Evolutionary conservation across 306 rosid species (phyloP), one percentile per base, ranked within the genome.

Genomic region (Fagus crenata): DNA sequence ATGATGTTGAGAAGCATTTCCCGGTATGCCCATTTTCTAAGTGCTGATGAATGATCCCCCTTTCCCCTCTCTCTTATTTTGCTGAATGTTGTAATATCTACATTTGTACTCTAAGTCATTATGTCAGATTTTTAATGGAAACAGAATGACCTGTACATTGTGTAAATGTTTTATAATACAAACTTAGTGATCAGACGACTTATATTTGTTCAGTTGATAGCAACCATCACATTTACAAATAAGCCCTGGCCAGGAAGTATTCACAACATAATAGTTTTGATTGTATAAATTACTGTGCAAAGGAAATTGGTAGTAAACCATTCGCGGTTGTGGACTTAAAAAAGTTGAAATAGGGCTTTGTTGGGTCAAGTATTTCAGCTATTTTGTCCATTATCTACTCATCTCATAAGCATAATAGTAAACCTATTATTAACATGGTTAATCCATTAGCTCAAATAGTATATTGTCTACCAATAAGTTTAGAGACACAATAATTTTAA

Each of bases 1-100:
- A 81, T 75, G 99, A 95, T 72, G 99, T 95, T 35, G 97, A 95
- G 86, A 91, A 88, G 83, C 97, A 95, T 82, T 92, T 95, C 87
- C 99, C 99, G 3, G 99, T 95, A 91, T 75, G 86, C 64, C 75
- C 76, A 14, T 31, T 69, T 31, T 74, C 69, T 74, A 49, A 37
- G 73, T 83, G 59, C 69, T 54, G 43, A 54, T 53, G 22, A 55
- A 59, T 71, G 46, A 67, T 77, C 55, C 46, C 17, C 12, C 9
- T 61, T n/a, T 43, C 55, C 81, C 35, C 35, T 41, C 17, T 40
- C 74, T 61, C 70, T 18, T 42, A 18, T 43, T 8, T 58, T 84
- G 61, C 7, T 64, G 35, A 18, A 53, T 74, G 67, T 76, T 7
- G 18, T 65, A 28, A 71, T 46, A 6, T 71, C 35, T 22, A 18